Evolutionary conservation across 139 green algal species (phyloP).

Genomic region (Protoeuglena noctilucae): DNA sequence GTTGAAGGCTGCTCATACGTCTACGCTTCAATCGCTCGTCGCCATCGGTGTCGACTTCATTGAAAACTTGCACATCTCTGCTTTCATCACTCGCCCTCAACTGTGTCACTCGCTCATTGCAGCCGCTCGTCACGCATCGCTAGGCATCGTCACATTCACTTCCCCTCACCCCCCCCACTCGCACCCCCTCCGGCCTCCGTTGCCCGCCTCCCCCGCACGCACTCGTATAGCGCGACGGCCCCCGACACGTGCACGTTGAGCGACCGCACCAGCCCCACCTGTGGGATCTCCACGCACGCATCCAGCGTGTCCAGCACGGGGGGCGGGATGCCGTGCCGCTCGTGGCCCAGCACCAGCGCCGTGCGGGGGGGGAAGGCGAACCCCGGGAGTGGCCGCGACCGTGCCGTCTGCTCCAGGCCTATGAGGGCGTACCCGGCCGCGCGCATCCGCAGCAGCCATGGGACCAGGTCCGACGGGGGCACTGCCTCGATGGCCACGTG

Average conservation of each 20-base stretch:
- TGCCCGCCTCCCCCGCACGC: no score
- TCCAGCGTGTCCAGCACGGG: not conserved
- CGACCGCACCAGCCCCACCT: not conserved
- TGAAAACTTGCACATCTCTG: no score
- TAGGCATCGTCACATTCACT: no score
- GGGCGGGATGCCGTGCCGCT: not conserved
- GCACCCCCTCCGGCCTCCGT: no score
- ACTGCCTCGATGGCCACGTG: not conserved
- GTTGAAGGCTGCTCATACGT: no score
- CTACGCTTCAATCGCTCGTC: no score
- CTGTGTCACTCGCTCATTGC: no score
- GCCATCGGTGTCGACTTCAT: no score
- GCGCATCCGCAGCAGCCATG: not conserved
- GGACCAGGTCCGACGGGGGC: not conserved
- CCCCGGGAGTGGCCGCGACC: not conserved
- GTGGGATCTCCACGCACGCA: not conserved
- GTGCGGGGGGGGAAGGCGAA: not conserved
- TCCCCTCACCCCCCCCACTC: no score
- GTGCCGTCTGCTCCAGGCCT: not conserved
- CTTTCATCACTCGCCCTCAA: no score
- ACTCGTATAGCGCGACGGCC: not conserved
- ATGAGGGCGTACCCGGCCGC: not conserved
- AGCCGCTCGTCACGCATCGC: no score
- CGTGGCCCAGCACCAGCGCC: not conserved
- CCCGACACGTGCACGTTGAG: not conserved